phyloP scores from a whole-genome alignment of 1,284 basidiomycete genomes.

The Heterobasidion annosum region DNA sequence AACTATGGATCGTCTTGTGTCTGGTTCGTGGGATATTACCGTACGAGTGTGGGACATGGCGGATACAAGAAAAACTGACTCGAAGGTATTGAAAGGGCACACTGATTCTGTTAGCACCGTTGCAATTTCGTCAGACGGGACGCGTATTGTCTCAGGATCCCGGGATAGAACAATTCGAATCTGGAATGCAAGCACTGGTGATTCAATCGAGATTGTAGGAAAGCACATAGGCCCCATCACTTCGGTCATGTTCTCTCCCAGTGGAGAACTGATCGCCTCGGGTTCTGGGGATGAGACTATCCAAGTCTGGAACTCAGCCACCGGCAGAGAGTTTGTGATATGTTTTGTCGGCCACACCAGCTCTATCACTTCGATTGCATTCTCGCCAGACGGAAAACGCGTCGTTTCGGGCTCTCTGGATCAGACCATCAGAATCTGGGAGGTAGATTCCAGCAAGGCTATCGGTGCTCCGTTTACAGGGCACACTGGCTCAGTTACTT shows the following conservation, averaged over 20 bases:
- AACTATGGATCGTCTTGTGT: too few species aligned
- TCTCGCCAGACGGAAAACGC: constrained; percentile 3
- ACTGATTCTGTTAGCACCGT: constrained; percentile 7
- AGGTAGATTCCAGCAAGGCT: background rate
- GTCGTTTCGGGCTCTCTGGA: constrained; percentile 5
- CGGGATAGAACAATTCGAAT: constrained; percentile 21
- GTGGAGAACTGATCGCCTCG: constrained; percentile 2
- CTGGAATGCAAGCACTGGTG: constrained; percentile 10
- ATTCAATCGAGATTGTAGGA: background rate
- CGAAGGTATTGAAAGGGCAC: background rate
- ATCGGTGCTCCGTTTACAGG: background rate
- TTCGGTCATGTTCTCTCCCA: background rate
- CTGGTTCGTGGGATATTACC: too few species aligned
- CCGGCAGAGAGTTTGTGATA: background rate
- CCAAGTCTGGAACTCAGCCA: constrained; percentile 3
- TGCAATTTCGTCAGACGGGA: constrained; percentile 18
- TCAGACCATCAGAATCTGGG: constrained; percentile 7
- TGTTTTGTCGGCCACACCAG: constrained; percentile 2
- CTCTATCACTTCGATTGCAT: constrained; percentile 1
- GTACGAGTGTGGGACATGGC: too few species aligned
- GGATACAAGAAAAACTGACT: too few species aligned
- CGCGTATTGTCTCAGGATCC: constrained; percentile 18
- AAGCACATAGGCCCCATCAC: background rate
- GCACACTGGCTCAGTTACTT: background rate
- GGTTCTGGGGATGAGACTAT: constrained; percentile 1